Conservation (phyloP, 2,329 filamentous ascomycete species). For the Curvularia sp. region DNA sequence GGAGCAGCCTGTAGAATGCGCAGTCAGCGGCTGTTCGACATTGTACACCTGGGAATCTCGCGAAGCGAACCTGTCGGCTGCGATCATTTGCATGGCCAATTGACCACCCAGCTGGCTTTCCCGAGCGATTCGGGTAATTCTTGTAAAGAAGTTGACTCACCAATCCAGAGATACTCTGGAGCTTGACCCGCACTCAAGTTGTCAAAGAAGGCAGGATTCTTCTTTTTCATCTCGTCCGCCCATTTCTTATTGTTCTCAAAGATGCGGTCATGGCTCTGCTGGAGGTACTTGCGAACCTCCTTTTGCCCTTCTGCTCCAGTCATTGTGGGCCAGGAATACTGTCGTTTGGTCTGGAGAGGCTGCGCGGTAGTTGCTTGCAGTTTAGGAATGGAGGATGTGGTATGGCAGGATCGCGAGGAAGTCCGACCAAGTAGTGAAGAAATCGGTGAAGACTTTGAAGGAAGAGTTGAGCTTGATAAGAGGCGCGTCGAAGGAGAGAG, state of each 20-base stretch:
- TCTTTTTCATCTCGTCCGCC: conserved; percentile 65
- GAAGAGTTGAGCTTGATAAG: conserved; percentile 14
- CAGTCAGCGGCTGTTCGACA: conserved; percentile 11
- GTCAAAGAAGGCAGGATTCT: conserved; percentile 70
- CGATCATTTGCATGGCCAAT: neutral
- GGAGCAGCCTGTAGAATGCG: conserved; percentile 42
- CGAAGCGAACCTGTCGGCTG: neutral
- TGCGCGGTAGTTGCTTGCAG: conserved; percentile 6
- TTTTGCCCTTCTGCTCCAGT: conserved; percentile 29
- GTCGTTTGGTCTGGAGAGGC: conserved; percentile 9
- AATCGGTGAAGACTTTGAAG: conserved; percentile 6
- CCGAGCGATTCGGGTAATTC: neutral
- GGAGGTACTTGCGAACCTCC: conserved; percentile 59
- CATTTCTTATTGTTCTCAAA: conserved; percentile 74
- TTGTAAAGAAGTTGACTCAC: conserved; percentile 26
- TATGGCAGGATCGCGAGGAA: conserved; percentile 13
- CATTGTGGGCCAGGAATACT: conserved; percentile 29
- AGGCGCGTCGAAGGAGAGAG: conserved; percentile 13
- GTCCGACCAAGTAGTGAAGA: conserved; percentile 3
- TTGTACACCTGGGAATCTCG: neutral
- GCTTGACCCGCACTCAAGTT: conserved; percentile 70
- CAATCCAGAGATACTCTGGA: conserved; percentile 69
- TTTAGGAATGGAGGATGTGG: conserved; percentile 1
- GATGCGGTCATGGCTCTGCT: conserved; percentile 70
- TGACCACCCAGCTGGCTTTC: neutral